Evolutionary conservation across 306 rosid species (phyloP), one percentile per base, ranked within the genome.

Genomic region (Glycyrrhiza uralensis): DNA sequence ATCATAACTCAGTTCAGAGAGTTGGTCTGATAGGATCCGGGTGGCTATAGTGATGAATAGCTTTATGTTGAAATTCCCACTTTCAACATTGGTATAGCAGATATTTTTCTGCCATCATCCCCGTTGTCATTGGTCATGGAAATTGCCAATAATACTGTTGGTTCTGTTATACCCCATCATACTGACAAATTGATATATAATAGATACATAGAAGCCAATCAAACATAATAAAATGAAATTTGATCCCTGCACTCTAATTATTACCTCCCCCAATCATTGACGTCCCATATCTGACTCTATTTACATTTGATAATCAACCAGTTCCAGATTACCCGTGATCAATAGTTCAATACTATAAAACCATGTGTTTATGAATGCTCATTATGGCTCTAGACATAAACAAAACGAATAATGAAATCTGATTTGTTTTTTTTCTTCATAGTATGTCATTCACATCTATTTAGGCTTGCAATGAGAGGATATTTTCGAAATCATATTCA

Each of bases 31-130:
- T 6, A 9, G 30, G 70, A 4, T 33, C 14, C 29, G 13, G 26
- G 5, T 6, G 24, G 22, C 8, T 59, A 33, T 6, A 33, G 19
- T 6, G 19, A 10, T 69, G 66, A 33, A 62, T 7, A 72, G 49
- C 23, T 57, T 19, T 58, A 24, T 55, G 5, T 58, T 58, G 17
- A 47, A 76, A 69, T 29, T 51, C 30, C 76, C 81, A 69, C 51
- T 36, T 17, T 29, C 38, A 7, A 41, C 42, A 20, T 22, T 10
- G 39, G 10, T 19, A 70, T 19, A 70, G 49, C 44, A 35, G 41
- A 66, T 22, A 8, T 58, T 32, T 33, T 20, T 24, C 29, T 20
- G 49, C 19, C 65, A 39, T 39, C 45, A n/a, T 79, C 47, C 46
- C 3, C 30, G 12, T 63, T 56, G 15, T 29, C 44, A 20, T 13